A percentile compares a stretch with the other conserved stretches of the same genome.
Conservation (phyloP, 2,329 filamentous ascomycete species). For the Aspergillus sp. region DNA sequence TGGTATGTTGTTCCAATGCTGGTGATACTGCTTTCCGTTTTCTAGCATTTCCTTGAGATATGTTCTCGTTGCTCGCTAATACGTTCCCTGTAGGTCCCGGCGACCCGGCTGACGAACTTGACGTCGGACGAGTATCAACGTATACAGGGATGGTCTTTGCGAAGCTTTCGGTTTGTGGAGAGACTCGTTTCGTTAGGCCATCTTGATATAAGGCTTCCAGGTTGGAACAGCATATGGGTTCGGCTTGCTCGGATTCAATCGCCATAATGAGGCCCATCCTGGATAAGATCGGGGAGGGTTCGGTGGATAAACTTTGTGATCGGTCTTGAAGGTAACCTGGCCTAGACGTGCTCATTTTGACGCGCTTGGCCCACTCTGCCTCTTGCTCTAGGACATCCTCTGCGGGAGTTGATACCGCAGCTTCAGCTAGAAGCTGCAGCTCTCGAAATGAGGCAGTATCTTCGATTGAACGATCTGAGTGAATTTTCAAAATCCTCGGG, state of each 20-base stretch:
- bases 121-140: conserved; percentile 16
- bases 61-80: conserved; percentile 23
- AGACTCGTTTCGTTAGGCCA: neutral
- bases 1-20: neutral
- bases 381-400: conserved; percentile 62
- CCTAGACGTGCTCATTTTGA: conserved; percentile 55
- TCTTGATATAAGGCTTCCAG: neutral
- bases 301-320: conserved; percentile 26
- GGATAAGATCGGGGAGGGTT: conserved; percentile 17
- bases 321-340: conserved; percentile 24
- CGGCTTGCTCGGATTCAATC: neutral
- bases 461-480: conserved; percentile 69
- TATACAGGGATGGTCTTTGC: conserved; percentile 18
- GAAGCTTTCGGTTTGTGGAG: neutral
- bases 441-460: conserved; percentile 70
- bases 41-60: conserved; percentile 11
- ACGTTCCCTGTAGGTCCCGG: neutral
- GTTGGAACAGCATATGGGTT: neutral
- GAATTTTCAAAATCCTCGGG: conserved; percentile 72
- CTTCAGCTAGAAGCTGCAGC: conserved; percentile 65
- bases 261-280: neutral
- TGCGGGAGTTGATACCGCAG: conserved; percentile 52
- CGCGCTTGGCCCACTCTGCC: conserved; percentile 58
- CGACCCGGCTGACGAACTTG: neutral
- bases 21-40: conserved; percentile 11